Conservation (phyloP, 1,284 basidiomycete genomes). For the Pyrrhoderma lamaoense region DNA sequence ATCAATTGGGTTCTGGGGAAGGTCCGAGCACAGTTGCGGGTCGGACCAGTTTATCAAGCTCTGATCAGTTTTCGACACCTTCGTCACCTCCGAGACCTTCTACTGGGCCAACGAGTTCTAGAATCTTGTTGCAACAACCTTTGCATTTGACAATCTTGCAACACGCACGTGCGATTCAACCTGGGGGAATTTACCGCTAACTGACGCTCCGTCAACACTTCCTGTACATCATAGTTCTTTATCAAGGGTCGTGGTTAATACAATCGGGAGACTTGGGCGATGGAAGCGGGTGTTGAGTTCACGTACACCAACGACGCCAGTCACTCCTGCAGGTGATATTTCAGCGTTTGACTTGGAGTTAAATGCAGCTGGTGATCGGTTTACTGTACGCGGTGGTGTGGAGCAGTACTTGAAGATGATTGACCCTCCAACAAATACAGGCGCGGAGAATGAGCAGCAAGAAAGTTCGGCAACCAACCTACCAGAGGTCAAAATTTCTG, state of each 20-base stretch:
- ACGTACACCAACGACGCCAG: constrained; percentile 32
- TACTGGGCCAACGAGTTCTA: constrained; percentile 24
- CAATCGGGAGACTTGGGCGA: constrained; percentile 72
- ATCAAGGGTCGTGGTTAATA: constrained; percentile 72
- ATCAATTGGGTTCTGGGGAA: constrained; percentile 17
- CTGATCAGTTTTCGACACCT: constrained; percentile 13
- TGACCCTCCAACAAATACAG: constrained; percentile 28
- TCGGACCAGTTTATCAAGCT: background rate
- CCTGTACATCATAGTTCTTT: constrained; percentile 57
- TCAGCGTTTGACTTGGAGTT: constrained; percentile 66
- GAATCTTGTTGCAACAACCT: constrained; percentile 31
- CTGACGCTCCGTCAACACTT: constrained; percentile 37
- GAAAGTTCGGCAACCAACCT: background rate
- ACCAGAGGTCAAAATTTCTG: constrained; percentile 9
- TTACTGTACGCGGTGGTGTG: constrained; percentile 54
- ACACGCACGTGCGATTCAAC: constrained; percentile 27
- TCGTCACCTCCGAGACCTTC: constrained; percentile 23
- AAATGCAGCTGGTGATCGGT: constrained; percentile 46
- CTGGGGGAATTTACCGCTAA: constrained; percentile 27
- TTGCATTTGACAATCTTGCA: constrained; percentile 35
- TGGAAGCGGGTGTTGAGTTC: constrained; percentile 73
- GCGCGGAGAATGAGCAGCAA: background rate
- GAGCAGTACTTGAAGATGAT: constrained; percentile 61
- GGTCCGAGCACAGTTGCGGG: background rate
- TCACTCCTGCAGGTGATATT: constrained; percentile 44